Conservation (phyloP, 768 basidiomycete species). For the Trametes elegans region DNA sequence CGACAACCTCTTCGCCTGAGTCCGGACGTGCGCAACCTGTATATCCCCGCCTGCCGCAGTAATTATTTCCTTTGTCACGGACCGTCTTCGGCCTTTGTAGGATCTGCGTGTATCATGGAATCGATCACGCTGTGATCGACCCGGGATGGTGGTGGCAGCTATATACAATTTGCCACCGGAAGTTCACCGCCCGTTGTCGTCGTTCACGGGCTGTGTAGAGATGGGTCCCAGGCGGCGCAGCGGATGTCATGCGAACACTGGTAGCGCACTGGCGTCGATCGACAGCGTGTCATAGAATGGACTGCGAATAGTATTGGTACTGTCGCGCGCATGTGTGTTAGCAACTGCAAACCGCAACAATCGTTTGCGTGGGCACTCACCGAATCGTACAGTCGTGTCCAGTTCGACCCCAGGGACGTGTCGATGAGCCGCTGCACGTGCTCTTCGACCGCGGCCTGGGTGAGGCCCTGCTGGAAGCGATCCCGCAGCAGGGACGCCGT, state of each 20-base stretch:
- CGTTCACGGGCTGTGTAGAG: no score
- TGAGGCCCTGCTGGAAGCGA: conserved; percentile 89
- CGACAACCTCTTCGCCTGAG: conserved; percentile 52
- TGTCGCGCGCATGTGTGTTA: conserved; percentile 29
- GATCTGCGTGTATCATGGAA: no score
- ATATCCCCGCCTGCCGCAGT: background rate
- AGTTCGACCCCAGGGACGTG: conserved; percentile 86
- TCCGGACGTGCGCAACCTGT: background rate
- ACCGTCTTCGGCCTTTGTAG: no score
- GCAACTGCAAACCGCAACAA: no score
- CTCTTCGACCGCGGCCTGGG: conserved; percentile 79
- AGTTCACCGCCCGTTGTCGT: no score
- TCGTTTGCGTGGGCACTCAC: conserved; percentile 41
- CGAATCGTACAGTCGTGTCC: conserved; percentile 96
- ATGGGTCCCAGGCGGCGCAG: background rate
- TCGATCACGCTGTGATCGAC: background rate
- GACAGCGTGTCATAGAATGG: conserved; percentile 57
- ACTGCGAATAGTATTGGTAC: conserved; percentile 96
- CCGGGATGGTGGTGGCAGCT: no score
- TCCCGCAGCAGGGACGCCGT: conserved; percentile 87
- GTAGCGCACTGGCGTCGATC: background rate
- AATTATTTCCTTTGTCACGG: conserved; percentile 4
- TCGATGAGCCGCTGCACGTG: conserved; percentile 90
- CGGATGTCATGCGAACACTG: background rate
- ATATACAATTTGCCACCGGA: no score